phyloP scores from a whole-genome alignment of 306 rosid genomes.

The Abrus precatorius region DNA sequence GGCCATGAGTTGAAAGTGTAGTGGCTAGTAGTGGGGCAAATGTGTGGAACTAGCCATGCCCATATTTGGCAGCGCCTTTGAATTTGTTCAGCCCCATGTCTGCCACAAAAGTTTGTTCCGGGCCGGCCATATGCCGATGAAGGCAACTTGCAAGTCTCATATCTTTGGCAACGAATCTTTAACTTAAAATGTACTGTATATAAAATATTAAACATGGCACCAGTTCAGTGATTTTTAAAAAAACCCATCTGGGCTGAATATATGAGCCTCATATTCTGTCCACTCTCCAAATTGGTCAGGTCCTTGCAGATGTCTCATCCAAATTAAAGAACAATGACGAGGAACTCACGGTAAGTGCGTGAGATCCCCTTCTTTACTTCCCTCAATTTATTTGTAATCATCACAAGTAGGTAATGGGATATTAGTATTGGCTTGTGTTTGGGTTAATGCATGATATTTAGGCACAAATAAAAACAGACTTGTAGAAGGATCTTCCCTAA shows the following conservation, averaged over 20 bases:
- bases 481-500: no score
- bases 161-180: conserved; percentile 29
- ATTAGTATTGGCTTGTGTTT: neutral
- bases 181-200: neutral
- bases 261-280: conserved; percentile 41
- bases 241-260: conserved; percentile 6
- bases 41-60: conserved; percentile 32
- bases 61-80: conserved; percentile 2
- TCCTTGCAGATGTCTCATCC: conserved; percentile 35
- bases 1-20: conserved; percentile 29
- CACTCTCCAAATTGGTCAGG: conserved; percentile 40
- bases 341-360: conserved; percentile 45
- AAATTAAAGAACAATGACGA: neutral
- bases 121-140: no score
- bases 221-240: no score
- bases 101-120: conserved; percentile 20
- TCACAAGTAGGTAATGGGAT: neutral
- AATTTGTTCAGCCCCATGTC: conserved; percentile 19
- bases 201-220: neutral
- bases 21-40: conserved; percentile 35
- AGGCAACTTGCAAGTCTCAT: conserved; percentile 21
- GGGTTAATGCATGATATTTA: no score
- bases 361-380: conserved; percentile 39
- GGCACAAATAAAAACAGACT: no score
- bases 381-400: neutral